These are phyloP conservation scores for Leucaena leucocephala DNA, from an alignment of 306 rosid species.

Conservation along the genomic window DNA sequence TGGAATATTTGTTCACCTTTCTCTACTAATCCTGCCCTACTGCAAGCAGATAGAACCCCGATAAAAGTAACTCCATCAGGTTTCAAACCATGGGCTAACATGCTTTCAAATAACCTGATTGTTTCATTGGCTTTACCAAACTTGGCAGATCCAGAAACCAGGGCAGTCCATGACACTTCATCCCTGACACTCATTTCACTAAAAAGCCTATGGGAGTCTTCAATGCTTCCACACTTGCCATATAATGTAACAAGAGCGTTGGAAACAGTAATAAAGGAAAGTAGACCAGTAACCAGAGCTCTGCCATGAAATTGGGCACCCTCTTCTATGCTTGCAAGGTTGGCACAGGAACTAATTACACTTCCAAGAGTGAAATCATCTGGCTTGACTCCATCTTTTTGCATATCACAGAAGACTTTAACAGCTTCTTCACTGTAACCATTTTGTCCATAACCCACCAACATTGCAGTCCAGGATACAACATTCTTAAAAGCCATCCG, in stretches of 20 bases:
- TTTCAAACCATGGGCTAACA: conserved; percentile 63
- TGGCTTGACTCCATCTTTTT: conserved; percentile 72
- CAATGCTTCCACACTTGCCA: conserved; percentile 86
- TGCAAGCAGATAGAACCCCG: conserved; percentile 93
- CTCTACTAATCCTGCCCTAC: conserved; percentile 89
- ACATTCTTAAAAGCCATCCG: conserved; percentile 80
- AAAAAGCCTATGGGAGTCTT: conserved; percentile 65
- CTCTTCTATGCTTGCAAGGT: conserved; percentile 94
- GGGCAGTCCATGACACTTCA: conserved; percentile 92
- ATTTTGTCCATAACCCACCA: conserved; percentile 93
- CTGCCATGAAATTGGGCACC: conserved; percentile 87
- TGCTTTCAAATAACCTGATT: conserved; percentile 64
- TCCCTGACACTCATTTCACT: conserved; percentile 69
- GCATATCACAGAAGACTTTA: conserved; percentile 75
- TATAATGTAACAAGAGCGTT: conserved; percentile 86
- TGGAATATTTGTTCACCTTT: conserved; percentile 69
- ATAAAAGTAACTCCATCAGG: conserved; percentile 90
- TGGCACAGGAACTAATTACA: conserved; percentile 87
- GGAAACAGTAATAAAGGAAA: conserved; percentile 69
- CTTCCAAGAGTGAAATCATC: conserved; percentile 89
- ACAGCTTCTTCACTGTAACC: conserved; percentile 88
- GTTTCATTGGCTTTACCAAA: conserved; percentile 85
- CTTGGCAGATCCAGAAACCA: conserved; percentile 82
- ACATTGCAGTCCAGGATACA: conserved; percentile 88
- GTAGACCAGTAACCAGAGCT: conserved; percentile 78